Evolutionary conservation across 1,139 yeast genomes (phyloP), one percentile per base, ranked within the genome.

Genomic region (Scheffersomyces insectosa): DNA sequence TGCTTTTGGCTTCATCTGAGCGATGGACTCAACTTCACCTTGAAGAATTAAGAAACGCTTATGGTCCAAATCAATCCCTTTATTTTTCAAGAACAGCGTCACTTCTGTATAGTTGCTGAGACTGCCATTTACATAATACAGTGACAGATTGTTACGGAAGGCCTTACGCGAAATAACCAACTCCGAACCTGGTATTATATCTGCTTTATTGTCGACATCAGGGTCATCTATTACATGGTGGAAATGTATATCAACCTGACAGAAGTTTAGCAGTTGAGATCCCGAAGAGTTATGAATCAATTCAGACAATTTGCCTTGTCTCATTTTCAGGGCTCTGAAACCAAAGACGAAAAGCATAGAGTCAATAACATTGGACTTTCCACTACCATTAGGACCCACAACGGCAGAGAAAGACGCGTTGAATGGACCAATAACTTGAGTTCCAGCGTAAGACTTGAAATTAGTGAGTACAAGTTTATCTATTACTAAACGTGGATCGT

Each of bases 361-460:
- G 61, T 95, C 99, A 51, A 95, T 95, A 33, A 95, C 99, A 60
- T 95, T 95, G 10, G 98, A 91, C 65, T 93, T 93, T 7, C 99
- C 99, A 33, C 96, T 88, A 28, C 99, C 99, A 62, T 95, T 95
- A 3, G 99, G 99, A 0, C 99, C 99, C n/a, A 95, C 98, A 8
- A 95, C 96, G 0, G 99, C 97, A 7, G 97, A 88, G 60, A 95
- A 95, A 2, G 96, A 88, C 36, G 90, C 70, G 60, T 93, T 87
- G 63, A 95, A 95, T 0, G 99, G 99, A 0, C 99, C 99, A 46
- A 95, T 88, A 8, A 80, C 80, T 65, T 93, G 98, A n/a, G 77
- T 70, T 0, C 99, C 99, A 0, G 98, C 98, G 62, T 95, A 95
- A 0, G 98, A 90, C 59, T 95, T 95, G 77, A 93, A 95, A 60